Evolutionary conservation across 768 basidiomycete genomes (phyloP), one percentile per base, ranked within the genome.

Genomic region (Panus rudis): DNA sequence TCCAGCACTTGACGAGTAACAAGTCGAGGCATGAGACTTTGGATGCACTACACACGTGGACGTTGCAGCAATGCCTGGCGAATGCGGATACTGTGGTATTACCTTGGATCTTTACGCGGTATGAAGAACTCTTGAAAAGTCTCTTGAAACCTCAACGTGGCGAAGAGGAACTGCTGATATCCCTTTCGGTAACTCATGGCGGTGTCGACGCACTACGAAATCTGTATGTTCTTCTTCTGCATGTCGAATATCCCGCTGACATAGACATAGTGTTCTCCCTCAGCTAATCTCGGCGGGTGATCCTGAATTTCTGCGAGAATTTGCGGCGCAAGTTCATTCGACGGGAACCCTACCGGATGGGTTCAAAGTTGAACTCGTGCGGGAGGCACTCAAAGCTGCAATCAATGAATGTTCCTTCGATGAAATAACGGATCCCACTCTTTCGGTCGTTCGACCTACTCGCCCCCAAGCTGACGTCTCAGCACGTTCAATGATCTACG

Each of bases 1-100:
- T 51, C 2, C 10, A 40, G 30, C 39, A 35, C n/a, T 42, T 37
- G 14, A n/a, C 14, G 6, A 2, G 30, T n/a, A 46, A 46, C 24
- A 12, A 10, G n/a, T 4, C 25, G 24, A 23, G 40, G 14, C 41
- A 46, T 20, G 28, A 37, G 8, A 41, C 45, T 23, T 22, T 45
- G 6, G 27, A 17, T 19, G 20, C 23, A 1, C 43, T 49, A 8
- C 17, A 16, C 10, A n/a, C 10, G n/a, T 30, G 28, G 28, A 10
- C n/a, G 10, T 10, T n/a, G 10, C 10, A 10, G 10, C 28, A 30
- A 10, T n/a, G 28, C 10, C 10, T n/a, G 28, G n/a, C 28, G 28
- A n/a, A 30, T n/a, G 10, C 28, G 10, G 10, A 10, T n/a, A n/a
- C 10, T n/a, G n/a, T 30, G 28, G n/a, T 37, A 17, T 22, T n/a